A percentile compares a stretch with the other conserved stretches of the same genome.
These are phyloP conservation scores for Waitea zeae DNA, from an alignment of 1,284 basidiomycete species.

Conservation along the genomic window DNA sequence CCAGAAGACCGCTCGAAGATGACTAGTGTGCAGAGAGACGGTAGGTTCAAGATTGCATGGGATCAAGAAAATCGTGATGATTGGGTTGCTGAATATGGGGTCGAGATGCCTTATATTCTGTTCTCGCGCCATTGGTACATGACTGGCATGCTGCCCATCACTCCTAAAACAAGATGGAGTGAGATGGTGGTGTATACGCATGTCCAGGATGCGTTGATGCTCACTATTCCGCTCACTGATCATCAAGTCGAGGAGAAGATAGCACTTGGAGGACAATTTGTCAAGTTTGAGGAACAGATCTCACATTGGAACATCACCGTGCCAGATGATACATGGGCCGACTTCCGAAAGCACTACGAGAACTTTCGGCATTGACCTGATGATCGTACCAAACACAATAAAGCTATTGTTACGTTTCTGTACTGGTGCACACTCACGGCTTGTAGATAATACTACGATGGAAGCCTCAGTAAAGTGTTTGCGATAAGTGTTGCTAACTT, in stretches of 20 bases:
- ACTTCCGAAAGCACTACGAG: neutral
- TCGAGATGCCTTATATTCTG: slow-evolving; percentile 7
- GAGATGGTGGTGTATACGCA: slow-evolving; percentile 7
- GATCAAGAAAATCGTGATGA: slow-evolving; percentile 6
- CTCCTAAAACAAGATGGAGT: slow-evolving; percentile 3
- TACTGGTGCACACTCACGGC: too few relatives aligned
- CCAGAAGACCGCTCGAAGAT: slow-evolving; percentile 1
- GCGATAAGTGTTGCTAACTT: too few relatives aligned
- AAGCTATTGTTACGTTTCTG: too few relatives aligned
- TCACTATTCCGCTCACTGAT: slow-evolving; percentile 1
- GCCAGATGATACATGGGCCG: neutral
- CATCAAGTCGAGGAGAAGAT: slow-evolving; percentile 1
- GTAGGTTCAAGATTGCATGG: slow-evolving; percentile 3
- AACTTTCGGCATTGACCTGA: too few relatives aligned
- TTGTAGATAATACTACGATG: too few relatives aligned
- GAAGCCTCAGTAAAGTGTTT: too few relatives aligned
- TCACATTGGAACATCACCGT: neutral
- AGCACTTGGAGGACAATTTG: too few relatives aligned
- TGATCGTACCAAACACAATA: too few relatives aligned
- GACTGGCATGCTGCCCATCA: slow-evolving; percentile 1
- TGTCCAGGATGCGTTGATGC: slow-evolving; percentile 6
- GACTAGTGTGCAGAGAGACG: slow-evolving; percentile 1
- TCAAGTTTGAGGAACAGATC: slow-evolving; percentile 2
- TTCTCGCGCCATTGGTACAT: slow-evolving; percentile 7
- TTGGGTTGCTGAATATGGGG: slow-evolving; percentile 5